Conservation (phyloP, 2,329 filamentous ascomycete species). For the Fusarium tjaetaba region DNA sequence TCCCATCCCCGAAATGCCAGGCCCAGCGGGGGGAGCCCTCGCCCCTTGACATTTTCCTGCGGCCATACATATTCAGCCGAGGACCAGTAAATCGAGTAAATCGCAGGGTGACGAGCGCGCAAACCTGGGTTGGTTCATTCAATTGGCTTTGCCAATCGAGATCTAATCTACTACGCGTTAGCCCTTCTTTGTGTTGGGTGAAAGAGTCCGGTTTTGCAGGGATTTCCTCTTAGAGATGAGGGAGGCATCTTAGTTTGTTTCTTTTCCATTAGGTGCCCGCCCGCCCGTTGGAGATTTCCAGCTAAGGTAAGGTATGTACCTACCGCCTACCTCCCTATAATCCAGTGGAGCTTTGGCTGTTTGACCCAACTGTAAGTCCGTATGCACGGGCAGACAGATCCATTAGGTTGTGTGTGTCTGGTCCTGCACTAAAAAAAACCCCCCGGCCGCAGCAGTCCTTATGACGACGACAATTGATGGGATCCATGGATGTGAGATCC, state of each 20-base stretch:
- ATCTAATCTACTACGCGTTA: constrained; percentile 33
- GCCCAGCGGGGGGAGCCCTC: background rate
- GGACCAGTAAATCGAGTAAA: constrained; percentile 18
- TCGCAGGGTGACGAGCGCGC: constrained; percentile 26
- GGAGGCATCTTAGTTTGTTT: background rate
- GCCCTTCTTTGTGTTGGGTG: constrained; percentile 25
- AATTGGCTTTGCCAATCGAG: constrained; percentile 41
- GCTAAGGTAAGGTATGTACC: too few species aligned
- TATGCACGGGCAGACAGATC: constrained; percentile 15
- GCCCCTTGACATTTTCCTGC: constrained; percentile 4
- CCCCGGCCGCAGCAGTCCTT: constrained; percentile 25
- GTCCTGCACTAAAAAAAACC: constrained; percentile 18
- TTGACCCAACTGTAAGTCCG: constrained; percentile 17
- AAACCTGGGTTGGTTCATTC: constrained; percentile 34
- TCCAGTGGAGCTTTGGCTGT: constrained; percentile 8
- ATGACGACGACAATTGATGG: constrained; percentile 31
- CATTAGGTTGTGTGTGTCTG: background rate
- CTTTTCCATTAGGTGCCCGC: background rate
- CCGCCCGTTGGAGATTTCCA: constrained; percentile 8
- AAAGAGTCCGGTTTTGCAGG: constrained; percentile 7
- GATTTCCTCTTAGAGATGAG: constrained; percentile 20
- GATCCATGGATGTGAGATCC: constrained; percentile 12
- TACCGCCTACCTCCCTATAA: background rate
- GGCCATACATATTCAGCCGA: constrained; percentile 6
- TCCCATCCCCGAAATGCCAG: background rate